Evolutionary conservation across 371 early-diverging fungal species (phyloP), one percentile per base, ranked within the genome.

Genomic region (Circinella minor): DNA sequence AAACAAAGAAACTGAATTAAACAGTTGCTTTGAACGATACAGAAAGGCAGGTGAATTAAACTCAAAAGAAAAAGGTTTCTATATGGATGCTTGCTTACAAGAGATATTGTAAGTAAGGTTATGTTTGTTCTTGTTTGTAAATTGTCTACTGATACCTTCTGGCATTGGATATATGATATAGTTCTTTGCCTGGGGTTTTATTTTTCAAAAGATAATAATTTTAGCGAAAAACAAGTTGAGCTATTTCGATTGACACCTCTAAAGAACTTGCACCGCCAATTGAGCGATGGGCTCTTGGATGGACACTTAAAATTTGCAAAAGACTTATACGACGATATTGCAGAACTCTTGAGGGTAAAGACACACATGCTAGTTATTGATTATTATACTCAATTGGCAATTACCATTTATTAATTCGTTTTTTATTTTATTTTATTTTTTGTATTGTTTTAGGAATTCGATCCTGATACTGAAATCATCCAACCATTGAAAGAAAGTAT

Each of bases 191-290:
- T 1, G 49, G 71, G 37, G 69, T 71, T 49, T 54, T 74, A 10
- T 65, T 75, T 17, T 36, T 74, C n/a, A 4, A 74, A 74, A 63
- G 74, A 71, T 55, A 71, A 71, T 65, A 69, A 75, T 55, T 66
- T 65, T 37, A 69, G 67, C 38, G 70, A 71, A 14, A 20, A 74
- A 63, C 67, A 74, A 61, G 55, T 70, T 27, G 46, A 17, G 43
- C 71, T 69, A 20, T 68, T 68, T 71, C 64, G 70, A 57, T 18
- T 61, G 49, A 36, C 65, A 66, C 67, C 64, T 14, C 55, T 68
- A 61, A 61, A 68, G 3, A 51, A 36, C 51, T 20, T 68, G 63
- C 64, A 61, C 18, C 49, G 20, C 66, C 38, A 64, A 39, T 17
- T 71, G 18, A 18, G 48, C 11, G n/a, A 5, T 1, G 55, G 60